These are phyloP conservation scores for Daedalea quercina DNA, from an alignment of 768 basidiomycete genomes.

Conservation along the genomic window DNA sequence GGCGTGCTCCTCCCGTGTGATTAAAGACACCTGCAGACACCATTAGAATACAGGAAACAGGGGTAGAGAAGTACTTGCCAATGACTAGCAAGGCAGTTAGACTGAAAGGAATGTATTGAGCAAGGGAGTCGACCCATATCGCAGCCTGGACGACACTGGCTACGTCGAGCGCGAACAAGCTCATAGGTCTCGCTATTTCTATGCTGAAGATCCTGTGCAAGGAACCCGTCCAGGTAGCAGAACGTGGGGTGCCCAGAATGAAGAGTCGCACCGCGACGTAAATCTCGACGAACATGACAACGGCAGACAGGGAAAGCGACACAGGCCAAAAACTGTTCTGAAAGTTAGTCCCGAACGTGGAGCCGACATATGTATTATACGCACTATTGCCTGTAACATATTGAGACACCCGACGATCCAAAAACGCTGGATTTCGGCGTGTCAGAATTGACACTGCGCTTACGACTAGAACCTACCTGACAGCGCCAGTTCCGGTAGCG, in stretches of 20 bases:
- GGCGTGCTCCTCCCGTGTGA: not conserved
- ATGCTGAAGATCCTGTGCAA: constrained; percentile 21
- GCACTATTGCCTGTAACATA: constrained; percentile 29
- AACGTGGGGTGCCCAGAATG: constrained; percentile 20
- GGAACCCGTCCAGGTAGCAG: constrained; percentile 11
- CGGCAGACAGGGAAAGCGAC: constrained; percentile 28
- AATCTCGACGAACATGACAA: constrained; percentile 31
- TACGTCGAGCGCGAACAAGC: constrained; percentile 37
- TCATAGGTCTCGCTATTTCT: constrained; percentile 26
- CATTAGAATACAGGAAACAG: not conserved
- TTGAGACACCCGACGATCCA: constrained; percentile 14
- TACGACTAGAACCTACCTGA: constrained; percentile 21
- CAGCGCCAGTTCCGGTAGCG: constrained; percentile 30
- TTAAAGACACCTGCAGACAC: constrained; percentile 14
- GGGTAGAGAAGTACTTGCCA: constrained; percentile 21
- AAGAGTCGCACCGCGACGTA: constrained; percentile 30
- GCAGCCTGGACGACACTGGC: constrained; percentile 33
- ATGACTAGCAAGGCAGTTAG: constrained; percentile 36
- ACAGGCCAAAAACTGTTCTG: constrained; percentile 32
- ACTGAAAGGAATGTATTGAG: constrained; percentile 35
- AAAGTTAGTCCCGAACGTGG: not conserved
- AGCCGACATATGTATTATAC: not conserved
- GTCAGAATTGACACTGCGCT: too few species aligned
- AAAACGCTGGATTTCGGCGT: constrained; percentile 12
- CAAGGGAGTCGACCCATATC: constrained; percentile 28